Evolutionary conservation across 768 basidiomycete genomes (phyloP), one percentile per base, ranked within the genome.

Genomic region (Russula brevipes): DNA sequence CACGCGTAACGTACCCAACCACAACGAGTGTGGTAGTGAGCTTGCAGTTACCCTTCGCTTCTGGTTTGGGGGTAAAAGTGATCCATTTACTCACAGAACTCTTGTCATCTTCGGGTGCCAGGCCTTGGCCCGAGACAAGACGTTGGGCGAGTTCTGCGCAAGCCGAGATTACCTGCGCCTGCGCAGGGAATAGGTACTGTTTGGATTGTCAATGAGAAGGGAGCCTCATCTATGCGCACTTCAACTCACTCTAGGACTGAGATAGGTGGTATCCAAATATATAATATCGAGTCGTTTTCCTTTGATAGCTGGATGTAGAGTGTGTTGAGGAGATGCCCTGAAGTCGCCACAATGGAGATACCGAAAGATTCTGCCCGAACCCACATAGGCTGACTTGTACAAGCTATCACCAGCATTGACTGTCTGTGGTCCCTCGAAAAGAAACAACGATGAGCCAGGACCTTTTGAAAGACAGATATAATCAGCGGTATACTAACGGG

Each of bases 281-380:
- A 94, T 83, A 56, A 87, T 84, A 67, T 98, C 94, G 7, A 98
- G 82, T 39, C 77, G 77, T 70, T 94, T 96, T 39, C 86, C 88
- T 63, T 82, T 85, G 59, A 98, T 79, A 1, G 85, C 84, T 1
- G 93, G 91, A 72, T 99, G 97, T 10, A 88, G 70, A 24, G 91
- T 82, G 74, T 97, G 94, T 52, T 81, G 80, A 0, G 97, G 97
- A 24, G 88, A 94, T 2, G 96, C 96, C 44, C 91, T 82, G 68
- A 93, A 92, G 71, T 92, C 96, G 0, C 97, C 97, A 67, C 97
- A 98, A 70, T 99, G 97, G 6, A 99, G 79, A 72, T 98, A 98
- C 42, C 93, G 82, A 73, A 94, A 98, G 1, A 79, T 75, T 62
- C 79, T 82, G 39, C 79, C 72, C 2, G 88, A 85, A 4, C 91